A percentile compares a stretch with the other conserved stretches of the same genome.
These are phyloP conservation scores for Ophiostoma perfectum DNA, from an alignment of 2,329 filamentous ascomycete species.

Conservation along the genomic window DNA sequence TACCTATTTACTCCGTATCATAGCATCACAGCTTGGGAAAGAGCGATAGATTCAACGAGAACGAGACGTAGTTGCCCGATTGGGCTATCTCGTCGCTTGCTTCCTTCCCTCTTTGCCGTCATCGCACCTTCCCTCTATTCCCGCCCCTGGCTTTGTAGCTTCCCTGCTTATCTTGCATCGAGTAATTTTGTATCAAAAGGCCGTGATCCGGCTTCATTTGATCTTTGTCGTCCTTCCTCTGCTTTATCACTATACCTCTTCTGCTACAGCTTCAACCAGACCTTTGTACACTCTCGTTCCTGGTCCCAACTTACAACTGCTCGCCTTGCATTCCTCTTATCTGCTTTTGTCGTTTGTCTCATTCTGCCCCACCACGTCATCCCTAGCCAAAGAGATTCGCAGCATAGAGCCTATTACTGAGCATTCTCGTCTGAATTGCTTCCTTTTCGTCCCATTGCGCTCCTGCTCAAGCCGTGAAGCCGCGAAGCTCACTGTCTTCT, in stretches of 20 bases:
- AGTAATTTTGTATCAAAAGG: background rate
- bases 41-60: constrained; percentile 26
- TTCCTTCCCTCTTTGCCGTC: constrained; percentile 15
- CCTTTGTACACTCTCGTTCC: background rate
- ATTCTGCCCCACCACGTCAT: constrained; percentile 11
- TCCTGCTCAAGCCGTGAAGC: background rate
- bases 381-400: constrained; percentile 2
- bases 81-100: background rate
- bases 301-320: background rate
- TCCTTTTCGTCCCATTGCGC: background rate
- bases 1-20: background rate
- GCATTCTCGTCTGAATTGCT: constrained; percentile 1
- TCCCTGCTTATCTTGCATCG: background rate
- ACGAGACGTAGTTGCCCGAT: background rate
- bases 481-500: background rate
- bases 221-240: background rate
- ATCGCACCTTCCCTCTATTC: constrained; percentile 8
- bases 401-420: background rate
- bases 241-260: background rate
- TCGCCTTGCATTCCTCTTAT: constrained; percentile 9
- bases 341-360: constrained; percentile 1
- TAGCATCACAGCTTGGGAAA: constrained; percentile 23
- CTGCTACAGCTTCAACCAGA: background rate
- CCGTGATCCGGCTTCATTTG: background rate
- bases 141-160: background rate